Evolutionary conservation across 306 rosid species (phyloP), one percentile per base, ranked within the genome.

Genomic region (Phaseolus lunatus): DNA sequence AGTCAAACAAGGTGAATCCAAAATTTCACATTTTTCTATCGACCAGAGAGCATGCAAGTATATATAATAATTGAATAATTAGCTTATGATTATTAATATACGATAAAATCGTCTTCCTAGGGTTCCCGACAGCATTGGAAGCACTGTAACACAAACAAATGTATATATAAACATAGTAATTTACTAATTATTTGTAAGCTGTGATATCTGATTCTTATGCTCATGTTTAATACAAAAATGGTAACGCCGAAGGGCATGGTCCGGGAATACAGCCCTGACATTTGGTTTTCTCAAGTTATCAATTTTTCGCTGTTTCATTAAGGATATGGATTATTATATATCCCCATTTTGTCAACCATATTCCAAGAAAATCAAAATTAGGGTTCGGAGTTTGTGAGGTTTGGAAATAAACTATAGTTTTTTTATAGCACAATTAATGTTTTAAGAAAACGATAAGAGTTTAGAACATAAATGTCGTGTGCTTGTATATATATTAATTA

Each of bases 41-140:
- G 16, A 54, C 18, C 35, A 2, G 7, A 53, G 18, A 39, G 18
- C 33, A 49, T 14, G 33, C 31, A 75, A 9, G 2, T 39, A 39
- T 39, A 9, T 39, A 9, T 33, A 58, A 62, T 47, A 75, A 62
- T 47, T 64, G 64, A 47, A 44, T 59, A 12, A 41, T 72, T 39
- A 59, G 31, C 13, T 75, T 44, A 45, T 37, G 64, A 8, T 39
- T 0, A 65, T 63, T 76, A 50, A 37, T 31, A 49, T 12, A 66
- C 53, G 33, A 66, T 78, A 61, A 68, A 72, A 59, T 85, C 70
- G 29, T 45, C 68, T 85, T 64, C 82, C 82, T 80, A 69, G 86
- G 89, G 85, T 85, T 83, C 78, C 88, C 84, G 88, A 88, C 90
- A 84, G 81, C 87, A 80, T 75, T 78, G 83, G 89, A 90, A 82